Percentiles rank a stretch among this genome's conserved stretches.
Conservation (phyloP, 306 rosid species). For the Trichosanthes truncata region DNA sequence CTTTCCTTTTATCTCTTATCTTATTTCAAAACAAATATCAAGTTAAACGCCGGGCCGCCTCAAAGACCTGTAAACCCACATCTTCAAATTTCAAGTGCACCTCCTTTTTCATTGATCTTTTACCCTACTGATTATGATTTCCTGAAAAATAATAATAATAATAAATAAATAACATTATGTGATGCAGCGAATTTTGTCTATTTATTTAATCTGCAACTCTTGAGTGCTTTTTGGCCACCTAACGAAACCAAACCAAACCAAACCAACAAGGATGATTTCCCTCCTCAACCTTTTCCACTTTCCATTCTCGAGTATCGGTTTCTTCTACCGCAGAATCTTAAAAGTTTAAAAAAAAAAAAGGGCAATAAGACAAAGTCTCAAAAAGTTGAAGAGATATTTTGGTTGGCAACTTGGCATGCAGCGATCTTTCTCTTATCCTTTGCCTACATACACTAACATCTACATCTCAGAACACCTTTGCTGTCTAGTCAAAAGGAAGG, state of each 20-base stretch:
- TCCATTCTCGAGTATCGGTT: background rate
- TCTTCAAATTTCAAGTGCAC: background rate
- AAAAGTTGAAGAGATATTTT: background rate
- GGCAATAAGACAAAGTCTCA: background rate
- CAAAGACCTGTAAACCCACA: too few relatives aligned
- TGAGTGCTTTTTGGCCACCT: background rate
- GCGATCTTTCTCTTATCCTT: background rate
- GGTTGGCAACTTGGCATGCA: constrained; percentile 4
- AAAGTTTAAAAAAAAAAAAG: background rate
- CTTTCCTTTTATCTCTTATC: too few relatives aligned
- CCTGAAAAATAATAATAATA: too few relatives aligned
- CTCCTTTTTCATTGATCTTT: background rate
- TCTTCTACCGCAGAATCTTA: background rate
- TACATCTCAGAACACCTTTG: background rate
- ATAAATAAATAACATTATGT: too few relatives aligned
- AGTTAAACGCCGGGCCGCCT: too few relatives aligned
- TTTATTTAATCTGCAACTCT: background rate
- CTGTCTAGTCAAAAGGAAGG: background rate
- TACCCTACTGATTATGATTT: background rate
- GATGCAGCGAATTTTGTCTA: background rate
- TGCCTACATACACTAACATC: background rate
- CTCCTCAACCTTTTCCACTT: background rate
- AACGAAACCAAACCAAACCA: background rate
- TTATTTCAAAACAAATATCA: too few relatives aligned
- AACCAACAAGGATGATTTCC: background rate